Evolutionary conservation across 2,329 filamentous ascomycete genomes (phyloP), one percentile per base, ranked within the genome.

Genomic region (Daldinia eschscholtzii): DNA sequence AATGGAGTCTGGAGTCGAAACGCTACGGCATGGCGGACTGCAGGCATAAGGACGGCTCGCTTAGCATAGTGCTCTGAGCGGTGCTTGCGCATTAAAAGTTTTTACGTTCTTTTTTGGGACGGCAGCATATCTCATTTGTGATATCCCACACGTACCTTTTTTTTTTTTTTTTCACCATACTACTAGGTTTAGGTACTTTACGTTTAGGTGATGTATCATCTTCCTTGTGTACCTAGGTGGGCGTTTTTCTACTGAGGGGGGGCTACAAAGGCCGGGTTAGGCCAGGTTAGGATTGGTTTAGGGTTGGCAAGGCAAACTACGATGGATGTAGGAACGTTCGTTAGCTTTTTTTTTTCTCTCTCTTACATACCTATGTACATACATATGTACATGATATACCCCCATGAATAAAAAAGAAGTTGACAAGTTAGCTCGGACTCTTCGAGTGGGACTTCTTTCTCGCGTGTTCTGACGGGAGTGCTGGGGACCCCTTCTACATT

Each of bases 21-120:
- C 73, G 75, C 30, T 76, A 76, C 26, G 74, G 74, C 1, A 76
- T 76, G 75, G 71, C 74, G 37, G 66, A 76, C 35, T 76, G 74
- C 57, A 61, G 76, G 74, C 61, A 63, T 37, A 60, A 65, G 12
- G 74, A 76, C 35, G 71, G 72, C 3, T 74, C 72, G 5, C 70
- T 76, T 57, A 72, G 65, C 55, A 73, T 76, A 26, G 57, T 71
- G 41, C 70, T 76, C 15, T 76, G 33, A 64, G 15, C 35, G 6
- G 26, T 23, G 52, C 3, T 9, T 28, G 30, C 30, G 41, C 20
- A 50, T 52, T 23, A 23, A 23, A 55, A 46, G 9, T 46, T 44
- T 30, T 61, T 13, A 12, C 13, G 12, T 39, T 39, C 13, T 39
- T 15, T 37, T 37, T 39, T 23, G 20, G 20, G 20, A 1, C 20